Conservation (phyloP, 2,329 filamentous ascomycete species). For the Corniculantispora saksenae region DNA sequence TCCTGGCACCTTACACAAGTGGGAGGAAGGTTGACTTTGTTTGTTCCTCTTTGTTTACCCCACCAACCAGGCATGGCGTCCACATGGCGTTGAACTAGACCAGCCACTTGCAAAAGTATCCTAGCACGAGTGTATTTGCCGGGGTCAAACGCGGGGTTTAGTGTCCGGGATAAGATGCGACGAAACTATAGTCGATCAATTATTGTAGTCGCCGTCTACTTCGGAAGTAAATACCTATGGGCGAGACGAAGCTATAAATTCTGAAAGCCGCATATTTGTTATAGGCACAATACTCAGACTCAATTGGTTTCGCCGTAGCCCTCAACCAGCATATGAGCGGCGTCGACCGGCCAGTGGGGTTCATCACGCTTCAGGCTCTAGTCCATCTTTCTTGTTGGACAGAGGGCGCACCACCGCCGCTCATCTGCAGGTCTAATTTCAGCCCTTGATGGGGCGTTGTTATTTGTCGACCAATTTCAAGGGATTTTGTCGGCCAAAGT, state of each 20-base stretch:
- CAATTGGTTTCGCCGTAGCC: no score
- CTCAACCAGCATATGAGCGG: no score
- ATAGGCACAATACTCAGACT: no score
- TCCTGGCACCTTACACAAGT: neutral
- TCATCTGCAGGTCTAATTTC: neutral
- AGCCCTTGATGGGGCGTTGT: no score
- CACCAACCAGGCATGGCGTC: neutral
- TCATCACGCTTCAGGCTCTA: no score
- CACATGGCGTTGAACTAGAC: neutral
- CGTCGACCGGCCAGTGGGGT: no score
- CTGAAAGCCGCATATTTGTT: no score
- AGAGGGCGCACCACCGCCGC: neutral
- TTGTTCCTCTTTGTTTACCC: neutral
- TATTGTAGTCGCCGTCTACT: neutral
- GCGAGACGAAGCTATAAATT: no score
- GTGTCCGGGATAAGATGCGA: neutral
- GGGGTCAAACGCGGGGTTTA: slow-evolving; percentile 2
- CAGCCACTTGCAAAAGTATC: neutral
- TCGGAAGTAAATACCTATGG: no score
- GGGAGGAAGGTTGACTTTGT: no score
- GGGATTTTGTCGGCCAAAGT: no score
- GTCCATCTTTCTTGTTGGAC: neutral
- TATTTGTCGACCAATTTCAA: no score
- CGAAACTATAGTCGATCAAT: neutral
- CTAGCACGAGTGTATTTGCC: neutral